A percentile compares a stretch with the other conserved stretches of the same genome.
These are phyloP conservation scores for Saccharomyces mikatae DNA, from an alignment of 805 yeast genomes.

Conservation along the genomic window DNA sequence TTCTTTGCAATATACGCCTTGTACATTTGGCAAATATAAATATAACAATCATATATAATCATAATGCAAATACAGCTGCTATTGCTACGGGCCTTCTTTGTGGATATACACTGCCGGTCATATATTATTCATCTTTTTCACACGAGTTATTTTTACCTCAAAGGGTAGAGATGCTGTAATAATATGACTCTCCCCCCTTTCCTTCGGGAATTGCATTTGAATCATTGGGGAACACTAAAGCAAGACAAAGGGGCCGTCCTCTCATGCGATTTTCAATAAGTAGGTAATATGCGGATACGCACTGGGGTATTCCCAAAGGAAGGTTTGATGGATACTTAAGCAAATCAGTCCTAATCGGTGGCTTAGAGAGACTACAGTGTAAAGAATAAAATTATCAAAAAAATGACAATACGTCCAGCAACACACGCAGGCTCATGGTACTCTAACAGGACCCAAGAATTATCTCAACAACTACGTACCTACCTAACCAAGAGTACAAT, in stretches of 20 bases:
- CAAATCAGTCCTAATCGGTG: background rate
- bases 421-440: conserved; percentile 95
- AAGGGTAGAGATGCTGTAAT: background rate
- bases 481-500: conserved; percentile 30
- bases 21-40: background rate
- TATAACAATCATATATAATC: background rate
- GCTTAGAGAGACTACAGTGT: background rate
- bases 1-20: background rate
- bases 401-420: conserved; percentile 44
- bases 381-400: background rate
- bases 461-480: conserved; percentile 44
- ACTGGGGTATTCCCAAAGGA: background rate
- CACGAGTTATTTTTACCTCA: background rate
- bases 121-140: background rate
- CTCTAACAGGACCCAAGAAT: conserved; percentile 34
- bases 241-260: background rate
- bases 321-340: background rate
- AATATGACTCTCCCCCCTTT: background rate
- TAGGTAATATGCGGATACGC: background rate
- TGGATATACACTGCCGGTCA: background rate
- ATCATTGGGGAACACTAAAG: background rate
- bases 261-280: background rate
- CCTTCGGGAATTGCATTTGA: background rate
- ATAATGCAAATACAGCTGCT: background rate
- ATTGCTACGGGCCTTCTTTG: background rate